These are phyloP conservation scores for Phytophthora macrochlamydospora DNA, from an alignment of 352 stramenopile species.

Conservation along the genomic window DNA sequence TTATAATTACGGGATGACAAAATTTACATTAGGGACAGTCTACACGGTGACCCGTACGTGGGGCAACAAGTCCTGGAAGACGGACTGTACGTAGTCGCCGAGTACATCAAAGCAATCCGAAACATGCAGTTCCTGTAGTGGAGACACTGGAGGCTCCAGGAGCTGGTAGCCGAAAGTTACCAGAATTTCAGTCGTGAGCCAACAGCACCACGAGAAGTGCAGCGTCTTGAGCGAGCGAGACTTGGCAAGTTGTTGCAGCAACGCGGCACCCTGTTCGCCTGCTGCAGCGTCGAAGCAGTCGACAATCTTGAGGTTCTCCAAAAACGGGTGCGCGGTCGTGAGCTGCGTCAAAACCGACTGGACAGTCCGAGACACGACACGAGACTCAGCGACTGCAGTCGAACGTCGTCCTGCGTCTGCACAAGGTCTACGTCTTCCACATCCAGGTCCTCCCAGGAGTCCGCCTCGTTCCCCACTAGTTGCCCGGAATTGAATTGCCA, in stretches of 20 bases:
- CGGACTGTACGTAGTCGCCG: constrained; percentile 68
- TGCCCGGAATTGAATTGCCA: constrained; percentile 42
- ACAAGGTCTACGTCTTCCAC: constrained; percentile 74
- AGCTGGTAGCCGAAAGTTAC: constrained; percentile 75
- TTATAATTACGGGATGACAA: not conserved
- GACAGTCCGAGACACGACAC: constrained; percentile 72
- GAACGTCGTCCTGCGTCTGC: constrained; percentile 55
- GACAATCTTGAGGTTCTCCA: constrained; percentile 66
- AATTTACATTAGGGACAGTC: not conserved
- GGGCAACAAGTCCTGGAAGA: constrained; percentile 67
- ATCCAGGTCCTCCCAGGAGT: constrained; percentile 78
- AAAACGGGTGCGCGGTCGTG: constrained; percentile 46
- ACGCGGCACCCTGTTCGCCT: constrained; percentile 39
- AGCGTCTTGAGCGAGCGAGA: constrained; percentile 67
- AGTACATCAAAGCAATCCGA: constrained; percentile 81
- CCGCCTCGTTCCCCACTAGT: constrained; percentile 43
- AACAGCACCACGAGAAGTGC: constrained; percentile 83
- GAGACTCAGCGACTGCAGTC: constrained; percentile 64
- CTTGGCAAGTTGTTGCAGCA: constrained; percentile 57
- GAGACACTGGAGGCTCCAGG: constrained; percentile 52
- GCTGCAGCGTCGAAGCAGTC: constrained; percentile 71
- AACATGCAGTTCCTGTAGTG: constrained; percentile 55
- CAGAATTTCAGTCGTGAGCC: constrained; percentile 79
- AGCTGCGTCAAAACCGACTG: constrained; percentile 53
- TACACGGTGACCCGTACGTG: constrained; percentile 10